These are phyloP conservation scores for Lecanosticta acicola DNA, from an alignment of 2,329 filamentous ascomycete species.

Conservation along the genomic window DNA sequence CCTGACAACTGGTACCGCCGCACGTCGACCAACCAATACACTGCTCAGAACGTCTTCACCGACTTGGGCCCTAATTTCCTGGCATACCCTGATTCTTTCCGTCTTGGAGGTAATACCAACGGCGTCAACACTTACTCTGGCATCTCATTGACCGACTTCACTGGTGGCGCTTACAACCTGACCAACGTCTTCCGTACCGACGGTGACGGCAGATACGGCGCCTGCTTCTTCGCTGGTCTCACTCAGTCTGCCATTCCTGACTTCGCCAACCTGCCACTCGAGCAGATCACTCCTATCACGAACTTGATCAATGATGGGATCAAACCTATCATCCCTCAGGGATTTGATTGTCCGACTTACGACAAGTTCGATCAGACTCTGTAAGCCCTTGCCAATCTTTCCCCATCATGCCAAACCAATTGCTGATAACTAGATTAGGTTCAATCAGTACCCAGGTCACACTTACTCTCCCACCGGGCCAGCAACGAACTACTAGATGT, in stretches of 20 bases:
- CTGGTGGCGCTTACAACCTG: slow-evolving; percentile 39
- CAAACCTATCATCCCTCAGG: slow-evolving; percentile 4
- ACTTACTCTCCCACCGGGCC: slow-evolving; percentile 4
- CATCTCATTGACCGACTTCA: slow-evolving; percentile 34
- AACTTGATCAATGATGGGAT: slow-evolving; percentile 14
- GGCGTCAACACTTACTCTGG: slow-evolving; percentile 33
- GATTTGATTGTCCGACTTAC: slow-evolving; percentile 7
- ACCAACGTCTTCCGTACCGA: slow-evolving; percentile 8
- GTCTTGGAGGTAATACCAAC: slow-evolving; percentile 33
- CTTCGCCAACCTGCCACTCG: slow-evolving; percentile 4
- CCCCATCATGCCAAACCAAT: too few relatives aligned
- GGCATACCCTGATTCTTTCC: slow-evolving; percentile 15
- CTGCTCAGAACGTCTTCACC: slow-evolving; percentile 9
- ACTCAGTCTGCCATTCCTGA: slow-evolving; percentile 25
- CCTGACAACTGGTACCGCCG: slow-evolving; percentile 23
- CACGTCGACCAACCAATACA: slow-evolving; percentile 17
- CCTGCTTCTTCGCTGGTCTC: slow-evolving; percentile 17
- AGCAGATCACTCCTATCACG: slow-evolving; percentile 6
- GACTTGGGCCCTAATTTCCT: slow-evolving; percentile 14
- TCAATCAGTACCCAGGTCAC: slow-evolving; percentile 15
- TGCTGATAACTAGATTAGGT: too few relatives aligned
- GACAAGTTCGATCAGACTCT: slow-evolving; percentile 7
- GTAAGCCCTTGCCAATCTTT: too few relatives aligned
- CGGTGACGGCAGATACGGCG: slow-evolving; percentile 17
- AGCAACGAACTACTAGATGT: neutral